Evolutionary conservation across 345 rosid genomes (phyloP).

Genomic region (Populus pruinosa): DNA sequence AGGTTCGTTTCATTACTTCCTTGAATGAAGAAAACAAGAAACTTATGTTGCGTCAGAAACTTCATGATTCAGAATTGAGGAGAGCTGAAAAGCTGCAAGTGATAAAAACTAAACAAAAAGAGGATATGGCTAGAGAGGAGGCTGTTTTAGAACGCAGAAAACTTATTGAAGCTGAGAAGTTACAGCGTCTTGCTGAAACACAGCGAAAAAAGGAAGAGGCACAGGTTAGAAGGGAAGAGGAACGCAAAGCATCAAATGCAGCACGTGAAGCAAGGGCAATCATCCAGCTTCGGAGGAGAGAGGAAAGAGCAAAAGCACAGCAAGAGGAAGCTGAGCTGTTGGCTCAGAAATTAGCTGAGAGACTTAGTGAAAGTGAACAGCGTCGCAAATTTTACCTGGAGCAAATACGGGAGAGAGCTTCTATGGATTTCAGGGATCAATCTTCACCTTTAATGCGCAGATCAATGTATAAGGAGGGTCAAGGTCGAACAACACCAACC

Average conservation of each 20-base stretch:
- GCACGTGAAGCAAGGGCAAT: conserved; percentile 71
- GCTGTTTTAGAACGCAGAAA: conserved; percentile 72
- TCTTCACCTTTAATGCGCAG: conserved; percentile 66
- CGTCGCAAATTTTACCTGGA: conserved; percentile 71
- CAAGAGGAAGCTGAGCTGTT: conserved; percentile 84
- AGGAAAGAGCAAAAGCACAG: conserved; percentile 73
- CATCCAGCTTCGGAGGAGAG: conserved; percentile 70
- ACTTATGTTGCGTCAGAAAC: conserved; percentile 70
- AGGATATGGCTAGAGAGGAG: conserved; percentile 78
- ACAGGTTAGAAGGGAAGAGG: conserved; percentile 79
- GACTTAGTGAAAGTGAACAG: conserved; percentile 68
- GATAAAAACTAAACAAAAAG: conserved; percentile 63
- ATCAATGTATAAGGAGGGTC: conserved; percentile 51
- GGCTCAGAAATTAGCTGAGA: conserved; percentile 74
- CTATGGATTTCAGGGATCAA: conserved; percentile 79
- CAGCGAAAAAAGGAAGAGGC: conserved; percentile 81
- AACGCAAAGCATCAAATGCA: conserved; percentile 76
- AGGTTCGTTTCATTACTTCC: conserved; percentile 78
- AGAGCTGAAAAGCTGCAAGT: conserved; percentile 75
- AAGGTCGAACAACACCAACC: conserved; percentile 46
- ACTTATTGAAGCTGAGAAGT: conserved; percentile 74
- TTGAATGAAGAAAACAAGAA: conserved; percentile 78
- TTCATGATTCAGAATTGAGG: conserved; percentile 68
- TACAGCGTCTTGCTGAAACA: conserved; percentile 75
- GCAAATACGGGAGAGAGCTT: conserved; percentile 78